Evolutionary conservation across 1,284 basidiomycete genomes (phyloP), one percentile per base, ranked within the genome.

Genomic region (Ustanciosporium gigantosporum): DNA sequence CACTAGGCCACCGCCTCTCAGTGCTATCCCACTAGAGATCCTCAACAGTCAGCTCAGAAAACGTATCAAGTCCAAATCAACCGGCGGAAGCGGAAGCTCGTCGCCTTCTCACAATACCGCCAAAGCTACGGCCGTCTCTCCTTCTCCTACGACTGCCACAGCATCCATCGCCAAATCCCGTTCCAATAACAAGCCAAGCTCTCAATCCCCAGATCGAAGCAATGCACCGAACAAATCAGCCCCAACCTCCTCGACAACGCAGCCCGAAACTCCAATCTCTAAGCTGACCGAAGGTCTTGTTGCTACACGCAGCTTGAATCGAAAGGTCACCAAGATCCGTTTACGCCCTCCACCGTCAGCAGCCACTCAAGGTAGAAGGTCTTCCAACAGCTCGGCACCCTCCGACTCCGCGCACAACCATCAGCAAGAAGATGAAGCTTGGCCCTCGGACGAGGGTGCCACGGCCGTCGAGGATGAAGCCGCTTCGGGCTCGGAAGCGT

Each of bases 1-100:
- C 17, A 61, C 53, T 6, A 50, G 69, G 6, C 70, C 70, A 8
- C 60, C 66, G n/a, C 70, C 70, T 8, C 56, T 73, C 42, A 64
- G 55, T 34, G 59, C 65, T 3, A 59, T 72, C 16, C 65, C 66
- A 3, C 47, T 52, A 29, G 57, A 58, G 27, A 43, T 56, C 11
- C 41, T 57, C 52, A 66, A 49, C 34, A 49, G 50, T 0, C 62
- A 56, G 31, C 42, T 66, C 3, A 50, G 62, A 17, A 60, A 66
- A 31, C 47, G 62, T 7, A 37, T 51, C 34, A 53, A 55, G 25
- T 32, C 32, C 13, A 36, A 50, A 2, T 35, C n/a, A n/a, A 39
- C 20, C 19, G 50, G 25, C 31, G 31, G 46, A 1, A 24, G 32
- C n/a, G 44, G 38, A 35, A 45, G 43, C 41, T 36, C 55, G 9